These are phyloP conservation scores for Leccinum ponderosum DNA, from an alignment of 1,284 basidiomycete species.

Conservation along the genomic window DNA sequence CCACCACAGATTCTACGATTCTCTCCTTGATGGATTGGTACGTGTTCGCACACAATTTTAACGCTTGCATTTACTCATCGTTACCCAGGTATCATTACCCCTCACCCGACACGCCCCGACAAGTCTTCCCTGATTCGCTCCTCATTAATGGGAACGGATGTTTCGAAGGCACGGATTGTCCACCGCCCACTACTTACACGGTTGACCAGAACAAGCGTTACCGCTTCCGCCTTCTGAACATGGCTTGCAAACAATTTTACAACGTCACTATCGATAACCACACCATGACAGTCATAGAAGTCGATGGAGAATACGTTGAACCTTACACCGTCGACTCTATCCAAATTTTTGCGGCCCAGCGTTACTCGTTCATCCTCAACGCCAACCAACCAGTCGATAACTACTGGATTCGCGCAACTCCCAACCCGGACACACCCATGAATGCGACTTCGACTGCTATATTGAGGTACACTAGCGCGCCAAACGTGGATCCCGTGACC, in stretches of 20 bases:
- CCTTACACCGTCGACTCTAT: constrained; percentile 35
- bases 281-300: constrained; percentile 38
- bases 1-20: constrained; percentile 30
- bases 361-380: constrained; percentile 37
- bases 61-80: neutral
- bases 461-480: constrained; percentile 38
- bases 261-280: constrained; percentile 42
- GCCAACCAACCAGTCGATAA: constrained; percentile 32
- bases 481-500: constrained; percentile 31
- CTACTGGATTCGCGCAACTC: constrained; percentile 30
- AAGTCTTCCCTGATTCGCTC: constrained; percentile 31
- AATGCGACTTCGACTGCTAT: constrained; percentile 31
- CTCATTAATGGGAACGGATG: constrained; percentile 51
- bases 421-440: constrained; percentile 1
- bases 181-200: constrained; percentile 34
- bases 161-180: constrained; percentile 27
- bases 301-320: constrained; percentile 37
- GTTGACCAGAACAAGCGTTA: constrained; percentile 28
- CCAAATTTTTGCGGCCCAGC: constrained; percentile 33
- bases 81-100: constrained; percentile 34
- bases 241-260: constrained; percentile 40
- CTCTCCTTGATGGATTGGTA: constrained; percentile 41
- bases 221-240: constrained; percentile 42
- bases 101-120: constrained; percentile 11
- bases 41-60: neutral